Percentiles rank a stretch among this genome's conserved stretches.
These are phyloP conservation scores for Talaromyces sp. DNA, from an alignment of 2,329 filamentous ascomycete genomes.

Conservation along the genomic window DNA sequence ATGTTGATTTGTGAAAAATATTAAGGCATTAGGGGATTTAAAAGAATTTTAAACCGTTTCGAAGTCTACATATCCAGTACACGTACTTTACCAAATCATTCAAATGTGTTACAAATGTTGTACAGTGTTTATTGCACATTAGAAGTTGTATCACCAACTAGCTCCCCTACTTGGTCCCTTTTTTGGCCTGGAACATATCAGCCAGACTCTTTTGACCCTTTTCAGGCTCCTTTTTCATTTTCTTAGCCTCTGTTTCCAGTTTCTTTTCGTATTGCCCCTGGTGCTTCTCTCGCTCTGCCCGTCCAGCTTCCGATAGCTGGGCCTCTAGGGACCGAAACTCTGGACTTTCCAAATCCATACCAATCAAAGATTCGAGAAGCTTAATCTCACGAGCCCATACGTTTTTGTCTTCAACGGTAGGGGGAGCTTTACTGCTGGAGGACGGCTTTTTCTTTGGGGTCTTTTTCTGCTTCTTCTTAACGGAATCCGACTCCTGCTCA, in stretches of 20 bases:
- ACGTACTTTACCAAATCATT: neutral
- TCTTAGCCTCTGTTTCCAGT: conserved; percentile 53
- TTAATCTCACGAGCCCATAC: conserved; percentile 96
- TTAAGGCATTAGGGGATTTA: neutral
- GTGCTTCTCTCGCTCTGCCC: conserved; percentile 66
- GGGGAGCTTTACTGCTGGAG: conserved; percentile 15
- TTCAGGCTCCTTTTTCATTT: conserved; percentile 45
- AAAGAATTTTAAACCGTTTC: neutral
- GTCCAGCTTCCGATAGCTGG: conserved; percentile 64
- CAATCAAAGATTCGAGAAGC: conserved; percentile 81
- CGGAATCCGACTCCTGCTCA: conserved; percentile 16
- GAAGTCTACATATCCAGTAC: neutral
- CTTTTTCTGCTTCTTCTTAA: conserved; percentile 11
- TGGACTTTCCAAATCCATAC: conserved; percentile 70
- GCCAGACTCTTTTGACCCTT: conserved; percentile 32
- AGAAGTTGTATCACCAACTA: neutral
- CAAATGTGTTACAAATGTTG: neutral
- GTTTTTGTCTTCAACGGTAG: conserved; percentile 66
- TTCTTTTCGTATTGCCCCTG: conserved; percentile 77
- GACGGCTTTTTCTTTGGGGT: conserved; percentile 22
- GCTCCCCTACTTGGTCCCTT: conserved; percentile 8
- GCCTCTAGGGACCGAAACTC: conserved; percentile 65
- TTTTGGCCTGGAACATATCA: conserved; percentile 28
- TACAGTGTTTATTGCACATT: neutral
- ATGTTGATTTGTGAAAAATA: neutral